These are phyloP conservation scores for Penicillium rolfsii DNA, from an alignment of 2,329 filamentous ascomycete genomes.

Conservation along the genomic window DNA sequence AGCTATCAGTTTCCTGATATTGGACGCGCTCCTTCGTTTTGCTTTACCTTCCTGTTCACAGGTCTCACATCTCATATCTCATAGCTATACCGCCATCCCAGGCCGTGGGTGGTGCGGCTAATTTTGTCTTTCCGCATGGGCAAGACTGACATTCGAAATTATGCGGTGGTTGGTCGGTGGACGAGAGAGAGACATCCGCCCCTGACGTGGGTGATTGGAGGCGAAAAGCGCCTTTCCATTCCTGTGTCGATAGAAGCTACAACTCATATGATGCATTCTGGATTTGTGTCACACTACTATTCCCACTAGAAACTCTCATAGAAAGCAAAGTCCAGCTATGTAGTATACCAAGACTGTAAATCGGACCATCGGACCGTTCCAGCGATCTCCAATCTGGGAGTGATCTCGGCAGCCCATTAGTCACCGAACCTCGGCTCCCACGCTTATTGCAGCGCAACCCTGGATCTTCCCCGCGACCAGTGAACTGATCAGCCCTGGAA, in stretches of 20 bases:
- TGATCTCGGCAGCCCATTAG: not conserved
- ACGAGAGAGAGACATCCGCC: not conserved
- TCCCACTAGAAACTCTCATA: not conserved
- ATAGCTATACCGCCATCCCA: not conserved
- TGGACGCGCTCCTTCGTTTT: not conserved
- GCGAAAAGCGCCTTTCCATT: slow-evolving; percentile 14
- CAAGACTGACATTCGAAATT: slow-evolving; percentile 6
- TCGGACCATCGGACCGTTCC: not conserved
- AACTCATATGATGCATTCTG: not conserved
- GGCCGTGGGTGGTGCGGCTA: not conserved
- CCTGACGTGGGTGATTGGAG: slow-evolving; percentile 11
- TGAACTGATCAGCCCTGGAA: not conserved
- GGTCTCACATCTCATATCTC: not conserved
- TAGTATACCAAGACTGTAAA: not conserved
- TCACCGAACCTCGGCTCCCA: slow-evolving; percentile 6
- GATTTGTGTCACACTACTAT: not conserved
- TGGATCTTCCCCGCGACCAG: not conserved
- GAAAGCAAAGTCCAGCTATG: not conserved
- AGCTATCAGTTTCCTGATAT: slow-evolving; percentile 18
- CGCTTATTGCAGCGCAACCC: not conserved
- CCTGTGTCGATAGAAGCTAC: slow-evolving; percentile 19
- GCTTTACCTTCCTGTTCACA: not conserved
- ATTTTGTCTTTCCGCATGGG: slow-evolving; percentile 6
- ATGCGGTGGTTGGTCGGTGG: not conserved
- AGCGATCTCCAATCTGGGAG: not conserved